Evolutionary conservation across 176 grass and related monocot species (phyloP), one percentile per base, ranked within the genome.

Genomic region (Ampelocalamus luodianensis): DNA sequence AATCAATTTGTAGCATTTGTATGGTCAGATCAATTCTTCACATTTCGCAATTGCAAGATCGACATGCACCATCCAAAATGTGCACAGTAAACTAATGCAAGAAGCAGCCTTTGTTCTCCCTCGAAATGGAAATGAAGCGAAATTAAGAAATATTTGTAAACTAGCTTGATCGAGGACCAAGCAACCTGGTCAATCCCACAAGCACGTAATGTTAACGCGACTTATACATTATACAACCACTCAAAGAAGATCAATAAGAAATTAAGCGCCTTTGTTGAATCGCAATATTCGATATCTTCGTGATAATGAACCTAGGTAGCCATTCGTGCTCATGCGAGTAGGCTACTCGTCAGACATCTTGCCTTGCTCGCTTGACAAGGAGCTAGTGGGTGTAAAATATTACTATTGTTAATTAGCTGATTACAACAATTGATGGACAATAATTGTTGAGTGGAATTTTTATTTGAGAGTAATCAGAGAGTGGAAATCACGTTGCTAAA

Each of bases 301-400:
- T 77, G 86, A 20, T 83, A 51, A 53, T 77, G 83, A 82, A 86
- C 88, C 82, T 70, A 53, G 77, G 62, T 69, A 23, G 27, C 29
- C 8, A 65, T 78, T 64, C 71, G 48, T 82, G 37, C 64, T 68
- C 38, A 36, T 37, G 65, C 72, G 82, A 82, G 83, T 82, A 65
- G 78, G 65, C 36, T 64, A 45, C 39, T n/a, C n/a, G n/a, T n/a
- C n/a, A n/a, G n/a, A n/a, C n/a, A n/a, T n/a, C 58, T 88, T 43
- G 74, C 37, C 10, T 50, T 54, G 24, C 72, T 63, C 72, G n/a
- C n/a, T n/a, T n/a, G n/a, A n/a, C n/a, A n/a, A n/a, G n/a, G n/a
- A n/a, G n/a, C n/a, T n/a, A n/a, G n/a, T n/a, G n/a, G n/a, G n/a
- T n/a, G n/a, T n/a, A n/a, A n/a, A n/a, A n/a, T n/a, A 26, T 24